These are phyloP conservation scores for Erysimum cheiranthoides DNA, from an alignment of 345 rosid species.

Conservation along the genomic window DNA sequence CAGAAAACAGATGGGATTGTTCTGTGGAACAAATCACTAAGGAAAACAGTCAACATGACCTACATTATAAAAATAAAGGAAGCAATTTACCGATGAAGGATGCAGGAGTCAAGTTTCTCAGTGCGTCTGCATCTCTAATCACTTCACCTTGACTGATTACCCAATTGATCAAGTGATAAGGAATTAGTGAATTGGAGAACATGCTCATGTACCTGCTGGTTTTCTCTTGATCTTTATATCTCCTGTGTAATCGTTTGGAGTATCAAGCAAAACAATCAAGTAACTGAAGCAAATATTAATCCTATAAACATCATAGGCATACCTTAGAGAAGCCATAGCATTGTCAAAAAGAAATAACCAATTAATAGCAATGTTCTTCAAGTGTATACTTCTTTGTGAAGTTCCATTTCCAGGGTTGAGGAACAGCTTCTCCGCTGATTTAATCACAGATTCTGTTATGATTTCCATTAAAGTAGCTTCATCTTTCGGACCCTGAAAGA, in stretches of 20 bases:
- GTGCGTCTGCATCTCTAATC: slow-evolving; percentile 47
- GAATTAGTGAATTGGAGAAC: slow-evolving; percentile 56
- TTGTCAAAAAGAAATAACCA: slow-evolving; percentile 65
- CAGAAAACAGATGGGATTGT: slow-evolving; percentile 4
- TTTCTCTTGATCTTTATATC: slow-evolving; percentile 53
- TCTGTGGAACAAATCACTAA: slow-evolving; percentile 1
- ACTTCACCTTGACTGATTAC: slow-evolving; percentile 54
- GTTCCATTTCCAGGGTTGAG: slow-evolving; percentile 50
- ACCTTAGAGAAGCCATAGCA: slow-evolving; percentile 57
- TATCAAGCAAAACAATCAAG: slow-evolving; percentile 31
- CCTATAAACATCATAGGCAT: slow-evolving; percentile 34
- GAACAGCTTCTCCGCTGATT: slow-evolving; percentile 53
- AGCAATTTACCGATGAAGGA: slow-evolving; percentile 69
- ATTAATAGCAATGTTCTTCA: slow-evolving; percentile 60
- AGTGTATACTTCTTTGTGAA: slow-evolving; percentile 40
- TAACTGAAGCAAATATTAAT: neutral
- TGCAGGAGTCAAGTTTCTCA: slow-evolving; percentile 51
- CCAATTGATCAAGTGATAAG: slow-evolving; percentile 61
- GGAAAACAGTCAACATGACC: slow-evolving; percentile 14
- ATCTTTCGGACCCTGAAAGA: slow-evolving; percentile 60
- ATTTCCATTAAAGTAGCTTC: slow-evolving; percentile 55
- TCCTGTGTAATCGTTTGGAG: slow-evolving; percentile 55
- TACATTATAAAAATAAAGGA: neutral
- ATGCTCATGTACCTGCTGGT: slow-evolving; percentile 51
- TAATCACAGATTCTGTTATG: slow-evolving; percentile 58